Evolutionary conservation across 2,329 filamentous ascomycete species (phyloP).

Genomic region (Annulohypoxylon truncatum): DNA sequence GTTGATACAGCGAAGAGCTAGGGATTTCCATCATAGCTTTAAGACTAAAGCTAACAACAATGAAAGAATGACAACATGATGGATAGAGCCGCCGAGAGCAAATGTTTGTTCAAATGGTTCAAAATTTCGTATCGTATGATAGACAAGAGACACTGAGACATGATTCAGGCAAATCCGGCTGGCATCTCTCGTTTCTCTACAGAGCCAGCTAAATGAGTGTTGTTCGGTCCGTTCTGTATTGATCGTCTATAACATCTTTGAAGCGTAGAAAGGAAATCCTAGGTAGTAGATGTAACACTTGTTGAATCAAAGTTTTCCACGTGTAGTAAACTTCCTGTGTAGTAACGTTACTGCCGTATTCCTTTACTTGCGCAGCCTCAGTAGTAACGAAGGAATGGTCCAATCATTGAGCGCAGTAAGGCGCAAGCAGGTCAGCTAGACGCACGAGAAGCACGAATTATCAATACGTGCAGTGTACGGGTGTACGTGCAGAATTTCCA

Average conservation of each 20-base stretch:
- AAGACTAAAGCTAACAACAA: not conserved
- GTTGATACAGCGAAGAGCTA: constrained; percentile 1
- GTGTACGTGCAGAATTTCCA: not conserved
- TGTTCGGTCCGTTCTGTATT: not conserved
- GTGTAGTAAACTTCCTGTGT: not conserved
- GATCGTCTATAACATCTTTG: not conserved
- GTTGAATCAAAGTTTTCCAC: constrained; percentile 19
- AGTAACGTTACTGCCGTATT: constrained; percentile 37
- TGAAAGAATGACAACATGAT: not conserved
- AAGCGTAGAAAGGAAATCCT: not conserved
- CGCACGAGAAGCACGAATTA: not conserved
- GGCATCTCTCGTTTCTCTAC: not conserved
- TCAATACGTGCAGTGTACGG: not conserved
- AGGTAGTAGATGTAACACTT: not conserved
- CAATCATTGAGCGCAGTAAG: constrained; percentile 2
- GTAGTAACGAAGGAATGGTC: constrained; percentile 7
- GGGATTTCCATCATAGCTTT: not conserved
- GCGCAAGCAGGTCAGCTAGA: constrained; percentile 9
- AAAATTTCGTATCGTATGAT: not conserved
- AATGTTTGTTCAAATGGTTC: not conserved
- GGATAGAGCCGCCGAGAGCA: not conserved
- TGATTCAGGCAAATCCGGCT: not conserved
- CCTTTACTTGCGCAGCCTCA: constrained; percentile 10
- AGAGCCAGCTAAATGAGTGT: not conserved
- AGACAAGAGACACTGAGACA: not conserved